Conservation (phyloP, 1,139 yeast genomes). For the Yamadazyma siamensis region DNA sequence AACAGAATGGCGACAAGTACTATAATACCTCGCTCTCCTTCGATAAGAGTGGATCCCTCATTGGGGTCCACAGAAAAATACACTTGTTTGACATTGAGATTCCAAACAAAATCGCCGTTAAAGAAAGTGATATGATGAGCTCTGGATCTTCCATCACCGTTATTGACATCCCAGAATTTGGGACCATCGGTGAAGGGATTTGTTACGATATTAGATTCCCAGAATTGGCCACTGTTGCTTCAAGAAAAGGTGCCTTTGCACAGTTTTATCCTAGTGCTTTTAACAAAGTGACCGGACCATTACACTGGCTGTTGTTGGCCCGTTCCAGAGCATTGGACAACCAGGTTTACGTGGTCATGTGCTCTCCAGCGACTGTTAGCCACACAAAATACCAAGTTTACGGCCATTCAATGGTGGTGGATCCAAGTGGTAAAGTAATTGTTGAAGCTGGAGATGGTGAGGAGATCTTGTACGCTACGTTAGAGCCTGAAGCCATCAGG, state of each 20-base stretch:
- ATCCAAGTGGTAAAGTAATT: conserved; percentile 79
- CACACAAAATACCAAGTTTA: conserved; percentile 67
- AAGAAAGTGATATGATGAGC: conserved; percentile 71
- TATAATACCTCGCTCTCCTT: conserved; percentile 32
- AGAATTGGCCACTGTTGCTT: conserved; percentile 59
- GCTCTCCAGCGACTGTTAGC: conserved; percentile 48
- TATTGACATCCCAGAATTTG: conserved; percentile 38
- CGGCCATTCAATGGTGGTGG: conserved; percentile 79
- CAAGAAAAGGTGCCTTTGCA: conserved; percentile 57
- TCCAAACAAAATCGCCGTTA: conserved; percentile 60
- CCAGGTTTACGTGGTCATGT: conserved; percentile 73
- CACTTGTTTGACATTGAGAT: conserved; percentile 85
- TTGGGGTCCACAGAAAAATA: conserved; percentile 69
- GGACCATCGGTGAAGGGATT: conserved; percentile 61
- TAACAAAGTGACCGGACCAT: conserved; percentile 80
- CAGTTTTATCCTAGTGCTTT: conserved; percentile 83
- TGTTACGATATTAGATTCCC: conserved; percentile 87
- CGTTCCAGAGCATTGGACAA: conserved; percentile 80
- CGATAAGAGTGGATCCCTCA: conserved; percentile 54
- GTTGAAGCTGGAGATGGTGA: conserved; percentile 44
- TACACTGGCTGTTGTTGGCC: conserved; percentile 80
- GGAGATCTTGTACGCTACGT: conserved; percentile 23
- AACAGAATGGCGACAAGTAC: conserved; percentile 13
- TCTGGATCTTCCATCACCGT: conserved; percentile 62
- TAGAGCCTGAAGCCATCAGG: conserved; percentile 19